Conservation (phyloP, 257 asterid species). For the Solanum ahanhuiri region DNA sequence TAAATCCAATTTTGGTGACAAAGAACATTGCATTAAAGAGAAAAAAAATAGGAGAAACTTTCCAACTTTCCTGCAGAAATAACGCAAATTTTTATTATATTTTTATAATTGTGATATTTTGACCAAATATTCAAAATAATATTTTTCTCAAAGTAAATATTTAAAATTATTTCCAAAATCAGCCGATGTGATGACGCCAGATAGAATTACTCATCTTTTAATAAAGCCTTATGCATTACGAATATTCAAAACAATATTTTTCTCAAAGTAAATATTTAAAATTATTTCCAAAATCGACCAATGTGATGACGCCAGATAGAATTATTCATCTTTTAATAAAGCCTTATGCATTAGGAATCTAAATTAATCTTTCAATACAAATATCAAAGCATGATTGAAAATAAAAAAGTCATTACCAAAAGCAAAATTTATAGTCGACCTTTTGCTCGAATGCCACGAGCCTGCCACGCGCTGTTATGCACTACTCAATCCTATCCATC, state of each 20-base stretch:
- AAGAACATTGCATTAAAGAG: not conserved
- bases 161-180: not conserved
- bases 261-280: not conserved
- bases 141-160: not conserved
- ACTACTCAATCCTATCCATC: not conserved
- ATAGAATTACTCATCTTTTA: too few relatives aligned
- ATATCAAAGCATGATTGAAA: too few relatives aligned
- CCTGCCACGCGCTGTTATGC: not conserved
- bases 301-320: too few relatives aligned
- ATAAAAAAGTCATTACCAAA: not conserved
- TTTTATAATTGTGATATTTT: not conserved
- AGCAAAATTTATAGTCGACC: not conserved
- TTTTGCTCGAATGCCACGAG: not conserved
- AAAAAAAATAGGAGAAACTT: not conserved
- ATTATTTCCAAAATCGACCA: not conserved
- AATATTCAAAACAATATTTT: too few relatives aligned
- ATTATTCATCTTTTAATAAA: too few relatives aligned
- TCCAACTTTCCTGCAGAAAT: not conserved
- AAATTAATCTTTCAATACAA: too few relatives aligned
- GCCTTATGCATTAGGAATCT: too few relatives aligned
- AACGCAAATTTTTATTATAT: not conserved
- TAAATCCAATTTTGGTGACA: not conserved
- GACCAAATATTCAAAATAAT: not conserved
- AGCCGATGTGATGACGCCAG: fast-evolving
- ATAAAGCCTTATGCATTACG: too few relatives aligned